Conservation (phyloP, 1,284 basidiomycete genomes). For the Ceratobasidium sp. region DNA sequence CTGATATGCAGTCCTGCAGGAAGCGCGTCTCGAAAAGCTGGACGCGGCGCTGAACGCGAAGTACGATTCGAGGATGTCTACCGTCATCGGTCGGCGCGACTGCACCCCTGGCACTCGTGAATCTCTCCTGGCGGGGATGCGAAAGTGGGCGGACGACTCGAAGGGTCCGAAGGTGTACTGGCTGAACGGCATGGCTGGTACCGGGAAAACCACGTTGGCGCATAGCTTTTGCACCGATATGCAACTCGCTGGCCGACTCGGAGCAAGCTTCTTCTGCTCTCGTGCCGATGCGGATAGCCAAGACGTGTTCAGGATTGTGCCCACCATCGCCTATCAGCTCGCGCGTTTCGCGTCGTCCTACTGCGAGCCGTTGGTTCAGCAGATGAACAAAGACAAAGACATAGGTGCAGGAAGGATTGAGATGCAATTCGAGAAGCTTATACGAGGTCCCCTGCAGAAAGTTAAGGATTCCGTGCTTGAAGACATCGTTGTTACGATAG, state of each 20-base stretch:
- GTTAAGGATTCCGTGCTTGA: neutral
- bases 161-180: constrained; percentile 49
- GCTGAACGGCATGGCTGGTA: constrained; percentile 52
- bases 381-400: neutral
- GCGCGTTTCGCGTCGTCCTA: constrained; percentile 14
- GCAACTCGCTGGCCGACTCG: constrained; percentile 48
- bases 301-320: constrained; percentile 21
- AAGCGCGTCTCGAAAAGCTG: neutral
- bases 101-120: constrained; percentile 47
- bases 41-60: neutral
- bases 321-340: constrained; percentile 39
- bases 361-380: neutral
- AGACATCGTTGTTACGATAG: neutral
- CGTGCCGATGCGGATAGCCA: constrained; percentile 42
- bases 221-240: constrained; percentile 50
- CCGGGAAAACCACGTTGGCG: no score
- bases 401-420: neutral
- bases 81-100: neutral
- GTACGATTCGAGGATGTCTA: neutral
- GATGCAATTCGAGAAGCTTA: constrained; percentile 35
- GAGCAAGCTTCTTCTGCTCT: constrained; percentile 55
- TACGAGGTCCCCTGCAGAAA: constrained; percentile 2
- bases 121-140: constrained; percentile 46
- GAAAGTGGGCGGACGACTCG: constrained; percentile 37
- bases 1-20: neutral